These are phyloP conservation scores for Suillus cothurnatus DNA, from an alignment of 768 basidiomycete species.

Conservation along the genomic window DNA sequence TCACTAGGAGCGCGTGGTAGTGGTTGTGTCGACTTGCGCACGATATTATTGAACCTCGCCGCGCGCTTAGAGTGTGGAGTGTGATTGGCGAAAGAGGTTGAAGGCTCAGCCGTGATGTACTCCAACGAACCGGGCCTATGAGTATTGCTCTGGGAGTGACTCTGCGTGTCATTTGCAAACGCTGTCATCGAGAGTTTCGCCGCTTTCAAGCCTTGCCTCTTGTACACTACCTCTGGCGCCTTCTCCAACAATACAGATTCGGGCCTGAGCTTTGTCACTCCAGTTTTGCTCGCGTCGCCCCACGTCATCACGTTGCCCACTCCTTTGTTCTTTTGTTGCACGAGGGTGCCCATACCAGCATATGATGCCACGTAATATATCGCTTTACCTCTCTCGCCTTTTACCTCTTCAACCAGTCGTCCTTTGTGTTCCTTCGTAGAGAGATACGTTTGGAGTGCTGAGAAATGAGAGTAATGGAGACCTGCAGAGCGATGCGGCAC, in stretches of 20 bases:
- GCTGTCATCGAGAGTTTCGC: conserved; percentile 37
- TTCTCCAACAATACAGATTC: conserved; percentile 28
- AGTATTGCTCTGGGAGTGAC: conserved; percentile 44
- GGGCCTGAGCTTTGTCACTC: conserved; percentile 33
- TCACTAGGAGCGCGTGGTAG: neutral
- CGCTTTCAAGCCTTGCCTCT: conserved; percentile 41
- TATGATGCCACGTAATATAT: conserved; percentile 32
- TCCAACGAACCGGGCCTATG: conserved; percentile 50
- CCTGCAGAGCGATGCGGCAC: conserved; percentile 67
- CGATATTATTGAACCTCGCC: neutral
- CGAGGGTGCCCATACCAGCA: conserved; percentile 30
- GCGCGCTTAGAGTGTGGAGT: neutral
- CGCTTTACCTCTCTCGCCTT: conserved; percentile 14
- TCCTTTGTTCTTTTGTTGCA: conserved; percentile 22
- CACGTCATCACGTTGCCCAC: conserved; percentile 24
- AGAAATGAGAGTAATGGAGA: conserved; percentile 58
- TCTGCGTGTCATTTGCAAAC: conserved; percentile 28
- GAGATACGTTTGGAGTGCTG: conserved; percentile 55
- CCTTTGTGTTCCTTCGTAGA: conserved; percentile 58
- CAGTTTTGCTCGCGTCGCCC: conserved; percentile 31
- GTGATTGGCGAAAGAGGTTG: conserved; percentile 4
- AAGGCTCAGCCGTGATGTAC: conserved; percentile 42
- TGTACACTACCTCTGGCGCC: conserved; percentile 50
- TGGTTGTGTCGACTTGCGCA: neutral
- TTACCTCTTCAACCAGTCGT: conserved; percentile 47